Percentiles rank a stretch among this genome's conserved stretches.
Evolutionary conservation across 371 early-diverging fungal genomes (phyloP).

Genomic region (Syncephalastrum sp.): DNA sequence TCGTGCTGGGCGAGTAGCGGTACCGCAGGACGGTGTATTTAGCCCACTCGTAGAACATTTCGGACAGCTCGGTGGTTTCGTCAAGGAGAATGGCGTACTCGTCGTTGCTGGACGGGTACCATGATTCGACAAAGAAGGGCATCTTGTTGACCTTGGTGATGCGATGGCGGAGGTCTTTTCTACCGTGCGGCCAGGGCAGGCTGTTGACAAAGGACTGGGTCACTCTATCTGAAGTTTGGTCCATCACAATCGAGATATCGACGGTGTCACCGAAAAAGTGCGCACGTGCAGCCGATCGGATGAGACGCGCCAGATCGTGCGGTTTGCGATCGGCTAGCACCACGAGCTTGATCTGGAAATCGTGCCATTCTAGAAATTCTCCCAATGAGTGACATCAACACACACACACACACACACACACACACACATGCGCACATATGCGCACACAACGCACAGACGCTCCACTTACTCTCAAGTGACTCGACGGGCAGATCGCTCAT

Average conservation of each 20-base stretch:
- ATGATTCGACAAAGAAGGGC: conserved; percentile 60
- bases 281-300: conserved; percentile 49
- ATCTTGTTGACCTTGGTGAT: conserved; percentile 53
- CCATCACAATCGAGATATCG: conserved; percentile 57
- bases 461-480: conserved; percentile 48
- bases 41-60: conserved; percentile 56
- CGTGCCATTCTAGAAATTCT: conserved; percentile 52
- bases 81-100: conserved; percentile 62
- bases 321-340: conserved; percentile 57
- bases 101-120: conserved; percentile 58
- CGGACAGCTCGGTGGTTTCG: conserved; percentile 58
- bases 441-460: no score
- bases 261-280: conserved; percentile 57
- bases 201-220: conserved; percentile 48
- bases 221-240: conserved; percentile 47
- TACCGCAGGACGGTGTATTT: conserved; percentile 59
- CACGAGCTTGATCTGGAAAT: conserved; percentile 48
- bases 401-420: no score
- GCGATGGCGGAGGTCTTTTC: conserved; percentile 53
- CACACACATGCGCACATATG: no score
- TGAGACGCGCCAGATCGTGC: conserved; percentile 48
- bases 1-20: conserved; percentile 37
- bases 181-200: conserved; percentile 52
- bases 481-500: conserved; percentile 50
- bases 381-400: neutral